Conservation (phyloP, 805 yeast genomes). For the Lipomyces yamadae region DNA sequence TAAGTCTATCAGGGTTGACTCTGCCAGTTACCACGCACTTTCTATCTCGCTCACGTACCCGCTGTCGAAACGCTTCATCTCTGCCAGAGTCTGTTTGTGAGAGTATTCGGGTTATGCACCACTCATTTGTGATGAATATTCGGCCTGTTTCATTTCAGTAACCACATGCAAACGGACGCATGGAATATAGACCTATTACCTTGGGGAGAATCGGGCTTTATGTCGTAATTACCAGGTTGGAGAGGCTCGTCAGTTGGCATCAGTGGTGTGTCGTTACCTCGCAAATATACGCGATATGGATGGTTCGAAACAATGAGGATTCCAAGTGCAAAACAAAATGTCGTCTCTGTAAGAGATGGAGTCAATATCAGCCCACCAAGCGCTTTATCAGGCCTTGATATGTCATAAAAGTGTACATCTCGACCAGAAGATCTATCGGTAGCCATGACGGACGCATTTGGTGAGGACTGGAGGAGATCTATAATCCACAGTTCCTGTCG, state of each 20-base stretch:
- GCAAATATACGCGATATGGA: neutral
- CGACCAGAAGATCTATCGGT: neutral
- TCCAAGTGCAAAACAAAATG: neutral
- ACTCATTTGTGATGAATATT: constrained; percentile 2
- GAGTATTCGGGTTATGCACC: neutral
- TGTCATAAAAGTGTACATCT: neutral
- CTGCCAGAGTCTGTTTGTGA: neutral
- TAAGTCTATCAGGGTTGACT: neutral
- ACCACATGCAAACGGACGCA: neutral
- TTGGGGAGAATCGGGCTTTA: neutral
- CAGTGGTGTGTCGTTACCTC: neutral
- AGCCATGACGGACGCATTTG: neutral
- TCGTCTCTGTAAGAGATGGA: neutral
- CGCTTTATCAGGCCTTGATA: neutral
- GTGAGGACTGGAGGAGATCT: too few species aligned
- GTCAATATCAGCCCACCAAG: neutral
- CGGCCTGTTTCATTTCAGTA: neutral
- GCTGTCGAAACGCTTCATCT: neutral
- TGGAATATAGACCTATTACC: neutral
- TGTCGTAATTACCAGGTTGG: neutral
- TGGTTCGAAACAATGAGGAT: neutral
- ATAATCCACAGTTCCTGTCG: too few species aligned
- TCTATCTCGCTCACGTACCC: neutral
- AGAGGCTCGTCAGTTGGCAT: neutral
- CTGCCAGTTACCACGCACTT: neutral